Conservation (phyloP, 495 filamentous ascomycete genomes). For the Penicillium samsonianum region DNA sequence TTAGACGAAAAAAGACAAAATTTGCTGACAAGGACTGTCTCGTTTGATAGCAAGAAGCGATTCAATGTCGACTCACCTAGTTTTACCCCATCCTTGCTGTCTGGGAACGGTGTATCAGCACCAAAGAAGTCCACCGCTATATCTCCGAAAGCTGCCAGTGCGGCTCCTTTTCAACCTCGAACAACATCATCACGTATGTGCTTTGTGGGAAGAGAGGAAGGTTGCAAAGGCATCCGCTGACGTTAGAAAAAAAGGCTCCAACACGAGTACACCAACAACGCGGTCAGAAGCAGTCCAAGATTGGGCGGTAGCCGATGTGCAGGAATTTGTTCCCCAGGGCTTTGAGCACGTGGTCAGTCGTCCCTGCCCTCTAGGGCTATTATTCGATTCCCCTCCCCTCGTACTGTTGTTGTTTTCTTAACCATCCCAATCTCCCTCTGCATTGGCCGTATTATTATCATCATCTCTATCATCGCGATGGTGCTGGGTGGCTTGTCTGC, state of each 20-base stretch:
- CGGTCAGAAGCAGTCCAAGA: slow-evolving; percentile 54
- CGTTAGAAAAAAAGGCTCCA: slow-evolving; percentile 37
- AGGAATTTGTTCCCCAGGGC: slow-evolving; percentile 80
- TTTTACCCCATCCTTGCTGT: slow-evolving; percentile 75
- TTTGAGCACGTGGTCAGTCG: slow-evolving; percentile 68
- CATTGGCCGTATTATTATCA: neutral
- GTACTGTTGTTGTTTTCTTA: neutral
- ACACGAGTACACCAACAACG: slow-evolving; percentile 50
- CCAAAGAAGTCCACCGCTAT: slow-evolving; percentile 67
- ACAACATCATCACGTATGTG: slow-evolving; percentile 44
- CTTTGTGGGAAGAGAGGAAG: neutral
- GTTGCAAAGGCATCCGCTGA: slow-evolving; percentile 29
- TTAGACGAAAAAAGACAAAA: neutral
- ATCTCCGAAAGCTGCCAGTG: slow-evolving; percentile 83
- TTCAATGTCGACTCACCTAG: slow-evolving; percentile 96
- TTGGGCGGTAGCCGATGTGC: slow-evolving; percentile 61
- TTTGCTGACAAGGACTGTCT: slow-evolving; percentile 16
- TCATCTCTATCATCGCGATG: neutral
- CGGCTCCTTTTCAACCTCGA: slow-evolving; percentile 87
- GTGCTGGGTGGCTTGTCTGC: slow-evolving; percentile 19
- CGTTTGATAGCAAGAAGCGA: slow-evolving; percentile 63
- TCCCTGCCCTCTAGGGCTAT: slow-evolving; percentile 10
- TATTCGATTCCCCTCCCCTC: neutral
- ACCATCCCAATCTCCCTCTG: neutral
- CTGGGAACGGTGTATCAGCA: slow-evolving; percentile 46